A percentile compares a stretch with the other conserved stretches of the same genome.
phyloP scores from a whole-genome alignment of 2,329 filamentous ascomycete genomes.

The Penicillium sp. region DNA sequence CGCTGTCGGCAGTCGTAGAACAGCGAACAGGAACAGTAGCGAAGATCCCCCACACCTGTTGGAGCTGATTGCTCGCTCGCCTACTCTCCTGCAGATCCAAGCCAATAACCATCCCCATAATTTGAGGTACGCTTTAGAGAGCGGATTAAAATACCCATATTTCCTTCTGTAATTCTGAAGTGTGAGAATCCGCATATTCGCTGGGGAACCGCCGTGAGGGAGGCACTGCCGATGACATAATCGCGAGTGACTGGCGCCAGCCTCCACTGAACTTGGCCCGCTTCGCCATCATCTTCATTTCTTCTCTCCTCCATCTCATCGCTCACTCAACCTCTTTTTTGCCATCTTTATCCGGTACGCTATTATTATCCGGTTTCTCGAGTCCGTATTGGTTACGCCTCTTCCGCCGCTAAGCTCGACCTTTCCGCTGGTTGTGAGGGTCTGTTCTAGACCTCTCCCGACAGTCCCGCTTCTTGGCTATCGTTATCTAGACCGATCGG shows the following conservation, averaged over 20 bases:
- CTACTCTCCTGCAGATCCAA: neutral
- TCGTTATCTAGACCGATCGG: slow-evolving; percentile 16
- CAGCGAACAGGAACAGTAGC: neutral
- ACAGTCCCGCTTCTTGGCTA: slow-evolving; percentile 17
- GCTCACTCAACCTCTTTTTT: slow-evolving; percentile 4
- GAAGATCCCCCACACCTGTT: neutral
- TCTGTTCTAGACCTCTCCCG: slow-evolving; percentile 23
- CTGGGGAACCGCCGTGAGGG: neutral
- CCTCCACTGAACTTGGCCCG: slow-evolving; percentile 13
- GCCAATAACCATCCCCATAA: neutral
- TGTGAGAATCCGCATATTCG: slow-evolving; percentile 3
- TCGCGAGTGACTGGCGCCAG: slow-evolving; percentile 16
- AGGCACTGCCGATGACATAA: slow-evolving; percentile 22
- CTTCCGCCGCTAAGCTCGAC: slow-evolving; percentile 8
- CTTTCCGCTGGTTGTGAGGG: slow-evolving; percentile 22
- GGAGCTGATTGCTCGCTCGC: neutral
- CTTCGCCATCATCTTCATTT: slow-evolving; percentile 4
- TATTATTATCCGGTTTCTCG: slow-evolving; percentile 3
- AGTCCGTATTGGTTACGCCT: neutral
- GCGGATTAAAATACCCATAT: neutral
- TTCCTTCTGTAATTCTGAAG: neutral
- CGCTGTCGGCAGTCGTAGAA: neutral
- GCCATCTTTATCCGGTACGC: slow-evolving; percentile 12
- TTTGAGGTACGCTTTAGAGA: neutral
- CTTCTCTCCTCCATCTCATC: neutral